phyloP scores from a whole-genome alignment of 306 rosid species.

The Sesbania bispinosa region DNA sequence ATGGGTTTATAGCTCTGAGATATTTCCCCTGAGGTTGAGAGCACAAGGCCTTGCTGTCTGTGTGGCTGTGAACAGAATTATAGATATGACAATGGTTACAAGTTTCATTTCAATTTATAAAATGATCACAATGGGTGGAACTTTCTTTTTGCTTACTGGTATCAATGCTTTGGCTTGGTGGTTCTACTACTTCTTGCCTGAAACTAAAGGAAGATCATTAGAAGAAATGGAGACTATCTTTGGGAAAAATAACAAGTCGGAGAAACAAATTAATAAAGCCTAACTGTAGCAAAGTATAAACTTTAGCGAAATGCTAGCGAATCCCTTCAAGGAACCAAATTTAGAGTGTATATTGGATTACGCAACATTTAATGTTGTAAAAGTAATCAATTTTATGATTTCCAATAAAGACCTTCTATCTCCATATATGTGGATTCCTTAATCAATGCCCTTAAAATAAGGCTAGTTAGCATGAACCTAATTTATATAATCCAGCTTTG shows the following conservation, averaged over 20 bases:
- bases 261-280: background rate
- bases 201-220: constrained; percentile 71
- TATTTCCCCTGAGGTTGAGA: constrained; percentile 61
- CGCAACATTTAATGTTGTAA: no score
- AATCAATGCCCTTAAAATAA: no score
- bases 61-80: constrained; percentile 56
- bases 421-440: no score
- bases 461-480: no score
- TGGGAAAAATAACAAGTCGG: background rate
- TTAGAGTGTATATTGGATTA: no score
- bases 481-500: no score
- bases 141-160: constrained; percentile 54
- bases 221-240: constrained; percentile 66
- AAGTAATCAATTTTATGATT: no score
- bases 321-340: no score
- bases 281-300: background rate
- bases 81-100: constrained; percentile 42
- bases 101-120: constrained; percentile 54
- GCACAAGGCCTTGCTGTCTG: constrained; percentile 63
- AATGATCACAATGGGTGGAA: constrained; percentile 66
- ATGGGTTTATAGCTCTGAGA: constrained; percentile 78
- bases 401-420: no score
- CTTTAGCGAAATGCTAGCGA: no score
- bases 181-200: constrained; percentile 66
- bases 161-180: constrained; percentile 41